Conservation (phyloP, 345 rosid genomes). For the Draba incana region DNA sequence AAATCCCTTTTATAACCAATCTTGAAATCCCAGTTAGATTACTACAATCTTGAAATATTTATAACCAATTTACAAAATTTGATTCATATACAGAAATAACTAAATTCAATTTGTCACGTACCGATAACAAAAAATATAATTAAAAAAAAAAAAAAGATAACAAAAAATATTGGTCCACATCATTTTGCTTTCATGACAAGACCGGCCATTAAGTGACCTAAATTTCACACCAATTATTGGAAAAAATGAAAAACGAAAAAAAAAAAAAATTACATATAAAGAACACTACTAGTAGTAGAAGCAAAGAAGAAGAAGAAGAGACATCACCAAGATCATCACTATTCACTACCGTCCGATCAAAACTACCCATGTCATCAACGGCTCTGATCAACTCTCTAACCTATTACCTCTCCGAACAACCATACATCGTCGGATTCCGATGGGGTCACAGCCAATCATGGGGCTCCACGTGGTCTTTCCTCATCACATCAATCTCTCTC, state of each 20-base stretch:
- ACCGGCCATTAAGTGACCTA: slow-evolving; percentile 25
- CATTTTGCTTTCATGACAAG: slow-evolving; percentile 29
- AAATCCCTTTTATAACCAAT: no score
- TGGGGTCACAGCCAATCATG: slow-evolving; percentile 87
- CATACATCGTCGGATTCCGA: slow-evolving; percentile 71
- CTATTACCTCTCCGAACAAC: slow-evolving; percentile 81
- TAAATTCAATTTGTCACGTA: slow-evolving; percentile 21
- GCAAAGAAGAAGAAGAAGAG: slow-evolving; percentile 18
- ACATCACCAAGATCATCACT: slow-evolving; percentile 10
- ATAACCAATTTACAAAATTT: background rate
- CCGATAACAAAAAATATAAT: slow-evolving; percentile 26
- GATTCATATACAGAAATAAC: background rate
- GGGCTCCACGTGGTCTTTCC: slow-evolving; percentile 94
- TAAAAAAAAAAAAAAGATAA: no score
- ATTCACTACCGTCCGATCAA: slow-evolving; percentile 31
- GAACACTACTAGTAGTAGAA: background rate
- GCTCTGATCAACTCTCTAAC: slow-evolving; percentile 40
- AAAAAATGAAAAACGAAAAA: background rate
- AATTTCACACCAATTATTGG: slow-evolving; percentile 27
- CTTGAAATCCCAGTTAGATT: background rate
- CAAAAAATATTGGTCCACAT: slow-evolving; percentile 33
- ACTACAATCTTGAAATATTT: background rate
- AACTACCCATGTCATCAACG: slow-evolving; percentile 31
- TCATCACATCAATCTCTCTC: slow-evolving; percentile 57
- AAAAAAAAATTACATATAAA: slow-evolving; percentile 6